These are phyloP conservation scores for Westerdykella aurantiaca DNA, from an alignment of 2,329 filamentous ascomycete genomes.

Conservation along the genomic window DNA sequence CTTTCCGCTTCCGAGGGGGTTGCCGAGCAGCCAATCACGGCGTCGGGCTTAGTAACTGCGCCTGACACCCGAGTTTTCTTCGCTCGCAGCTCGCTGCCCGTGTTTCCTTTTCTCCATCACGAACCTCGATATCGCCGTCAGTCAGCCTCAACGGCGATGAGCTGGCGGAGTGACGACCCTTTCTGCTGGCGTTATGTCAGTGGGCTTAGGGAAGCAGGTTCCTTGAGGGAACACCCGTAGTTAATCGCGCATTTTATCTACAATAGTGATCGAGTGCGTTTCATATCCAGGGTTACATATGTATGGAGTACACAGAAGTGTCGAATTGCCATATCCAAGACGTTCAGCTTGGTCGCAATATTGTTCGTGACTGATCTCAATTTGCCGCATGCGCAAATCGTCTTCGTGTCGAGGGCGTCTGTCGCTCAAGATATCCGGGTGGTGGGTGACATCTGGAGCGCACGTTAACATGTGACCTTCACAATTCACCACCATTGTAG, in stretches of 20 bases:
- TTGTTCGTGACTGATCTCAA: neutral
- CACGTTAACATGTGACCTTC: too few relatives aligned
- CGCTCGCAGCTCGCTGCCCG: slow-evolving; percentile 18
- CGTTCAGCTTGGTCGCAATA: too few relatives aligned
- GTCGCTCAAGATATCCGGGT: too few relatives aligned
- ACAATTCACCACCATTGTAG: too few relatives aligned
- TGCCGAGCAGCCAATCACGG: slow-evolving; percentile 25
- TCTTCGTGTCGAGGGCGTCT: too few relatives aligned
- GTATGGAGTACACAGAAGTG: neutral
- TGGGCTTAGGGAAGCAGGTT: slow-evolving; percentile 35
- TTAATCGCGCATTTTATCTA: slow-evolving; percentile 48
- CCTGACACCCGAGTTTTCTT: slow-evolving; percentile 28
- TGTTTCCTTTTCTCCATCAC: slow-evolving; percentile 20
- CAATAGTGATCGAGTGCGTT: slow-evolving; percentile 42
- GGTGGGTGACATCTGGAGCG: too few relatives aligned
- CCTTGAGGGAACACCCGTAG: slow-evolving; percentile 46
- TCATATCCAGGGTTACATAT: slow-evolving; percentile 51
- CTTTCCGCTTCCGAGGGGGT: slow-evolving; percentile 17
- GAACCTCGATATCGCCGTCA: slow-evolving; percentile 39
- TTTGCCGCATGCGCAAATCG: neutral
- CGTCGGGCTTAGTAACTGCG: slow-evolving; percentile 24
- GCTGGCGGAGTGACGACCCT: slow-evolving; percentile 31
- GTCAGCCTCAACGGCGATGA: slow-evolving; percentile 29
- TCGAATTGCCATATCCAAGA: too few relatives aligned
- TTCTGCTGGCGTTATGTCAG: slow-evolving; percentile 38